Percentiles rank a stretch among this genome's conserved stretches.
These are phyloP conservation scores for Mycena crocata DNA, from an alignment of 768 basidiomycete genomes.

Conservation along the genomic window DNA sequence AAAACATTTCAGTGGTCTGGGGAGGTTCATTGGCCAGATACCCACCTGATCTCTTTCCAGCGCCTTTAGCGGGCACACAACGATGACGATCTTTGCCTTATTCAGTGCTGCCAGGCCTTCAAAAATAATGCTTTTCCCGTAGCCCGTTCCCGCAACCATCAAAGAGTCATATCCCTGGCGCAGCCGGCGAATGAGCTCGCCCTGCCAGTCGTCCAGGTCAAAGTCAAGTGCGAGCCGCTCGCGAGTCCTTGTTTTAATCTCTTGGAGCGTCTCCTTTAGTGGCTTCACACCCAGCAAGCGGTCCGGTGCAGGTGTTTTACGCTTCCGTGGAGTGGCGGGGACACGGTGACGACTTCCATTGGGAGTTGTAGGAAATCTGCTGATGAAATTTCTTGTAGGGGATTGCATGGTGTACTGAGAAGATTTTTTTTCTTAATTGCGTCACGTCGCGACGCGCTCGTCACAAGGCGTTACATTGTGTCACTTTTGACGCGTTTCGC, in stretches of 20 bases:
- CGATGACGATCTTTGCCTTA: background rate
- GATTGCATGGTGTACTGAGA: background rate
- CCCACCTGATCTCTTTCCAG: background rate
- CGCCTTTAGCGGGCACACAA: background rate
- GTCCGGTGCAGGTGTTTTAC: conserved; percentile 8
- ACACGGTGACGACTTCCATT: background rate
- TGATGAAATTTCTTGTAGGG: background rate
- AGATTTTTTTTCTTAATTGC: background rate
- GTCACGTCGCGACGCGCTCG: background rate
- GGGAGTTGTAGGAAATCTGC: background rate
- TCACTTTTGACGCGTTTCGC: background rate
- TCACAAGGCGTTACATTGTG: background rate
- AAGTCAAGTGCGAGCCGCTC: conserved; percentile 4
- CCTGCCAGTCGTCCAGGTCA: conserved; percentile 9
- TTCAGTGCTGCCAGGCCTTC: background rate
- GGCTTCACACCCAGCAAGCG: conserved; percentile 10
- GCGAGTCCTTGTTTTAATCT: background rate
- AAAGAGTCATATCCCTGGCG: conserved; percentile 14
- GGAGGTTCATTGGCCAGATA: background rate
- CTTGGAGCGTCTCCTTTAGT: conserved; percentile 7
- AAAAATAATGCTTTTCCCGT: background rate
- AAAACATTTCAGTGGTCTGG: background rate
- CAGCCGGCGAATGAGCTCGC: background rate
- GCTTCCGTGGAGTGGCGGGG: conserved; percentile 3
- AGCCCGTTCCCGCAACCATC: too few species aligned